These are phyloP conservation scores for Xanthoconium stramineum DNA, from an alignment of 768 basidiomycete genomes.

Conservation along the genomic window DNA sequence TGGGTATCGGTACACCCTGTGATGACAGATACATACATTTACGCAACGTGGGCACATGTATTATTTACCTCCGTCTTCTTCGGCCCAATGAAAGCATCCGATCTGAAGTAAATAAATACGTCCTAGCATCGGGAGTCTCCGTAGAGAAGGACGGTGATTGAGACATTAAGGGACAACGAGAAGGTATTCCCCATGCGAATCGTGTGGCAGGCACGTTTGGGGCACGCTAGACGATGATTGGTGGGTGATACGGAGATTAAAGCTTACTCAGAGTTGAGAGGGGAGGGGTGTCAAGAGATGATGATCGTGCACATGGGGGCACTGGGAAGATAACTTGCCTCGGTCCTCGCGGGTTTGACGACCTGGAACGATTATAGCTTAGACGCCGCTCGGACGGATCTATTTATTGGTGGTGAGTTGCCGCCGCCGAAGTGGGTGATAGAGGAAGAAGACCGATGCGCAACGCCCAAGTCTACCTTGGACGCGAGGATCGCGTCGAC, in stretches of 20 bases:
- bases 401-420: not conserved
- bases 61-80: not conserved
- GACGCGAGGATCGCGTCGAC: not conserved
- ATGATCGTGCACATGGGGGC: not conserved
- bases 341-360: not conserved
- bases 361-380: not conserved
- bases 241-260: not conserved
- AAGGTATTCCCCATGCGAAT: not conserved
- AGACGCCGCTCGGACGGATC: no score
- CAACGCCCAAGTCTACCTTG: not conserved
- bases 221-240: not conserved
- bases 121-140: not conserved
- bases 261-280: not conserved
- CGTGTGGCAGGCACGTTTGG: not conserved
- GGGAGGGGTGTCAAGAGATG: not conserved
- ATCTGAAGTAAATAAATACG: not conserved
- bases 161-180: not conserved
- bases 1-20: slow-evolving; percentile 68
- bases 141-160: not conserved
- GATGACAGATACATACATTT: slow-evolving; percentile 12
- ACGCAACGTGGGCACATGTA: not conserved
- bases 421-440: not conserved
- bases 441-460: not conserved
- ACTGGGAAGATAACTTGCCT: not conserved
- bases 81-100: not conserved